Percentiles rank a stretch among this genome's conserved stretches.
These are phyloP conservation scores for Leccinellum luteum DNA, from an alignment of 768 basidiomycete genomes.

Conservation along the genomic window DNA sequence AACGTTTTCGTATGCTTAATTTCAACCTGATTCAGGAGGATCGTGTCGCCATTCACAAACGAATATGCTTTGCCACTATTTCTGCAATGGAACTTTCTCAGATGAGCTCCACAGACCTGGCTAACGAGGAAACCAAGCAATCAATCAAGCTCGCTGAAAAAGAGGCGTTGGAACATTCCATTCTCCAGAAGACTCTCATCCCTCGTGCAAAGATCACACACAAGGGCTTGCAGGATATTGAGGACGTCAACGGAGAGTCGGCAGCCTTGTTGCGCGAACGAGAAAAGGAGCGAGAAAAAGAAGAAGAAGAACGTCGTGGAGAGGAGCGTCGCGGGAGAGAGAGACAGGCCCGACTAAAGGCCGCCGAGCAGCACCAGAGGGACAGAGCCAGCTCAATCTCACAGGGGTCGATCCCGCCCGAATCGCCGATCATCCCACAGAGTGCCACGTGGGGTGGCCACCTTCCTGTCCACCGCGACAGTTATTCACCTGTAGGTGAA, in stretches of 20 bases:
- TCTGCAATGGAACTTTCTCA: slow-evolving; percentile 70
- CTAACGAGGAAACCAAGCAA: slow-evolving; percentile 82
- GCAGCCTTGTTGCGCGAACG: slow-evolving; percentile 35
- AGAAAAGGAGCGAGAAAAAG: slow-evolving; percentile 59
- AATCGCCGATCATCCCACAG: slow-evolving; percentile 56
- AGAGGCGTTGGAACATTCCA: slow-evolving; percentile 82
- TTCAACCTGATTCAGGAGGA: slow-evolving; percentile 87
- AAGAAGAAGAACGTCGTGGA: slow-evolving; percentile 61
- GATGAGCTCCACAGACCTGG: slow-evolving; percentile 87
- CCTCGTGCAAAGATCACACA: slow-evolving; percentile 85
- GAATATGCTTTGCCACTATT: slow-evolving; percentile 67
- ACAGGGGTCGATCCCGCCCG: slow-evolving; percentile 62
- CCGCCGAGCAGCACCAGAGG: slow-evolving; percentile 40
- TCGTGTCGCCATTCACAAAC: slow-evolving; percentile 73
- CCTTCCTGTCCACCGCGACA: slow-evolving; percentile 41
- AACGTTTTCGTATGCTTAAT: slow-evolving; percentile 85
- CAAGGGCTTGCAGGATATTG: slow-evolving; percentile 90
- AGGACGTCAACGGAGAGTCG: slow-evolving; percentile 64
- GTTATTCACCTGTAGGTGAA: slow-evolving; percentile 25
- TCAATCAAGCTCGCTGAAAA: slow-evolving; percentile 80
- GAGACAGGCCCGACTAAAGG: slow-evolving; percentile 57
- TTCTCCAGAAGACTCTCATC: slow-evolving; percentile 64
- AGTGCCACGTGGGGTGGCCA: slow-evolving; percentile 60
- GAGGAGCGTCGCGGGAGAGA: slow-evolving; percentile 67
- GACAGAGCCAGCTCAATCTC: slow-evolving; percentile 49